These are phyloP conservation scores for Thelonectria blattea DNA, from an alignment of 2,329 filamentous ascomycete genomes.

Conservation along the genomic window DNA sequence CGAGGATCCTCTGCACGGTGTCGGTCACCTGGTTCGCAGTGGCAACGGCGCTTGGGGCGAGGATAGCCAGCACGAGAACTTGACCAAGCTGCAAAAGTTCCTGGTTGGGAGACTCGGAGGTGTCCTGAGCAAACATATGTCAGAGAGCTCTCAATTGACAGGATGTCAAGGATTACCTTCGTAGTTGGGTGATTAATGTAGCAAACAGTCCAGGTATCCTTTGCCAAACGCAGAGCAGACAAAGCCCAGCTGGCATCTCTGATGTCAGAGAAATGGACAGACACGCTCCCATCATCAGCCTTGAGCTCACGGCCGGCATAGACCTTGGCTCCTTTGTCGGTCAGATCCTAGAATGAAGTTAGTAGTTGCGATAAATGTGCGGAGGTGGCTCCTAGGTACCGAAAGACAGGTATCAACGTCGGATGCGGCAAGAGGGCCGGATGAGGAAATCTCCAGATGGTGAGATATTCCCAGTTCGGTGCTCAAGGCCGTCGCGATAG, in stretches of 20 bases:
- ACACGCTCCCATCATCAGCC: conserved; percentile 50
- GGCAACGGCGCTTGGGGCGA: conserved; percentile 28
- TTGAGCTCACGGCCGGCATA: conserved; percentile 48
- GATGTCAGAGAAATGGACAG: conserved; percentile 65
- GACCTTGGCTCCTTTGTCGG: conserved; percentile 40
- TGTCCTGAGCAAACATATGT: conserved; percentile 14
- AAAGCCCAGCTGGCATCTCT: conserved; percentile 62
- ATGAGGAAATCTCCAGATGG: conserved; percentile 50
- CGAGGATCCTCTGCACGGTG: conserved; percentile 45
- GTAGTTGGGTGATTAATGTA: conserved; percentile 30
- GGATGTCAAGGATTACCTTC: conserved; percentile 20
- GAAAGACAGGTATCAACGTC: conserved; percentile 53
- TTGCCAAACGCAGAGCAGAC: conserved; percentile 51
- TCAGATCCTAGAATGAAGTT: conserved; percentile 46
- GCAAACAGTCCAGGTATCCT: conserved; percentile 51
- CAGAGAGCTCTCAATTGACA: neutral
- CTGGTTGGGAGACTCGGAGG: conserved; percentile 5
- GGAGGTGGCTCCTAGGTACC: conserved; percentile 44
- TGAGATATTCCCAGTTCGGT: conserved; percentile 53
- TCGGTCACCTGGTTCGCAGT: conserved; percentile 45
- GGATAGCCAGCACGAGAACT: conserved; percentile 37
- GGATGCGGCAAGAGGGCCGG: conserved; percentile 37
- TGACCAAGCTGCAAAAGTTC: conserved; percentile 35
- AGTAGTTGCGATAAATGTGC: conserved; percentile 4
- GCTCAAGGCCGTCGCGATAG: conserved; percentile 49